Evolutionary conservation across 2,329 filamentous ascomycete genomes (phyloP), one percentile per base, ranked within the genome.

Genomic region (Clarireedia hainanense): DNA sequence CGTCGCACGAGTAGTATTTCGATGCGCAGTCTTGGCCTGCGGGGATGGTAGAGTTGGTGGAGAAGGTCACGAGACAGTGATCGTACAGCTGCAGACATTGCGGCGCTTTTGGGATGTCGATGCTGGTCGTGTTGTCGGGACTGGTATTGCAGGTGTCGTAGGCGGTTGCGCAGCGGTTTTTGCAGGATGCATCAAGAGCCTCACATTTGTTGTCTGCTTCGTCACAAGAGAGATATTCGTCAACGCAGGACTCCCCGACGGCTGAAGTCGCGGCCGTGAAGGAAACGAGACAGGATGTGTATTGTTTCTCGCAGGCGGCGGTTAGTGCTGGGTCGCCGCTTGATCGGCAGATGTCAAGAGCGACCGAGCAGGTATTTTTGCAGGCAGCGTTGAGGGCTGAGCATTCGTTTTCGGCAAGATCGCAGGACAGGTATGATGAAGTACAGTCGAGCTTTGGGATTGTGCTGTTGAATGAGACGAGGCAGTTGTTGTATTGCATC

Each of bases 351-450:
- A 52, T 54, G 24, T 59, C 57, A 3, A 48, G 37, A 6, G 57
- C 55, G 14, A 59, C 57, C 9, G 55, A 50, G 39, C 57, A 59
- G 3, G 57, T 59, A 24, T 59, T 59, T 40, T 59, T 59, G 42
- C 57, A 59, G 27, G 46, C 37, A 14, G 57, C 57, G 7, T 43
- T 26, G 27, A 27, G 14, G 2, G 57, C 50, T 20, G 42, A 30
- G 27, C 57, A 59, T 6, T 43, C 20, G 34, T 59, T 59, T n/a
- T 53, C 50, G 37, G 42, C 40, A 7, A 15, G 20, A 12, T 47
- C 20, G 30, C 50, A 52, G n/a, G 30, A 17, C 20, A 52, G 50
- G 6, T 24, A 26, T 15, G 23, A 36, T 2, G 50, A 15, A 12
- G 50, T 24, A 23, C 50, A 52, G 36, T 52, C 42, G 2, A 40